These are phyloP conservation scores for Trametes villosa DNA, from an alignment of 768 basidiomycete genomes.

Conservation along the genomic window DNA sequence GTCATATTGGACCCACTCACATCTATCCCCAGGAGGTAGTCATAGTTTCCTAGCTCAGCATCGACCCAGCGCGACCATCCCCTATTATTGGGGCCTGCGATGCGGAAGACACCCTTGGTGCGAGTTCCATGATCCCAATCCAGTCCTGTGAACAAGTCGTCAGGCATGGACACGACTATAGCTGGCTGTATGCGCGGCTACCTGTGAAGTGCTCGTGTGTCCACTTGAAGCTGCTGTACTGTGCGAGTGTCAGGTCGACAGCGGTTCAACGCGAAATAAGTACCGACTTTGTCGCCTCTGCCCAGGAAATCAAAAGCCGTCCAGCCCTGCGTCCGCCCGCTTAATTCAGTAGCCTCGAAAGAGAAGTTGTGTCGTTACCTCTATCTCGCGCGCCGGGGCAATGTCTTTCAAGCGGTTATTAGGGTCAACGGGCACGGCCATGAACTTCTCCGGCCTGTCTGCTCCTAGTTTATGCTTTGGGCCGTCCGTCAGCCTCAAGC, in stretches of 20 bases:
- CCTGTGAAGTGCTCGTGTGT: conserved; percentile 81
- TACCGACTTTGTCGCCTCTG: conserved; percentile 66
- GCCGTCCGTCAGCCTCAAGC: not conserved
- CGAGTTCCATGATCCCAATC: conserved; percentile 81
- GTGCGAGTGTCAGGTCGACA: not conserved
- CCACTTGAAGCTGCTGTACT: conserved; percentile 80
- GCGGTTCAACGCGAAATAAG: not conserved
- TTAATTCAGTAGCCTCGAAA: not conserved
- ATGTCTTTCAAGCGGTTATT: conserved; percentile 65
- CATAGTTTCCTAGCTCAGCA: conserved; percentile 85
- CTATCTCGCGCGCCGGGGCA: conserved; percentile 65
- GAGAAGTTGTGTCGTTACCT: conserved; percentile 47
- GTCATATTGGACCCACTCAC: conserved; percentile 43
- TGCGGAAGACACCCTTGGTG: conserved; percentile 70
- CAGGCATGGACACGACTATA: not conserved
- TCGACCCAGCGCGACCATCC: conserved; percentile 87
- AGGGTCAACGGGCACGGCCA: conserved; percentile 71
- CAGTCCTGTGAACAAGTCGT: conserved; percentile 47
- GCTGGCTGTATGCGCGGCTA: conserved; percentile 27
- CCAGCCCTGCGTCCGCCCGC: conserved; percentile 60
- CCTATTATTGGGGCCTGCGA: conserved; percentile 65
- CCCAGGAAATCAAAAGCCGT: conserved; percentile 87
- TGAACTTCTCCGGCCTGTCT: conserved; percentile 71
- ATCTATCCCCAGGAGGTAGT: conserved; percentile 78
- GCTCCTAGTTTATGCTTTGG: conserved; percentile 92